Base-by-base conservation (phyloP, 192 early-diverging fungal genomes). In the Entrophospora sp. region DNA sequence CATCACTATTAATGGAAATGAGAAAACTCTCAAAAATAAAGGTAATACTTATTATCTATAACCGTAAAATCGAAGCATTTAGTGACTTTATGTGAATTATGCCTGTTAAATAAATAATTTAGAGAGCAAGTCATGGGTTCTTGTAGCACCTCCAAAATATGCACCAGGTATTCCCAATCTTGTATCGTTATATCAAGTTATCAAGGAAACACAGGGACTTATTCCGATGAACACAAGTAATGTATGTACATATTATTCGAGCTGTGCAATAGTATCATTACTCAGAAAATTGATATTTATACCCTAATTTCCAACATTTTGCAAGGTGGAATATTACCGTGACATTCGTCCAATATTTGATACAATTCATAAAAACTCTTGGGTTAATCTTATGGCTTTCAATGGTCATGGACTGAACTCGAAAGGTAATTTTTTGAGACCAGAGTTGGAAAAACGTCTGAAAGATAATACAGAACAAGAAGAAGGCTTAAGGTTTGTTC, bases 101-200 rank as follows among this genome's bases (percentile, higher is more conserved):
- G n/a, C n/a, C n/a, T n/a, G n/a, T n/a, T n/a, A n/a, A n/a, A n/a
- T 40, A 14, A 40, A 6, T 9, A 40, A 51, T 51, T 51, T 51
- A 51, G 48, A 51, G 48, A n/a, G 48, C 14, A 51, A 51, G 48
- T 51, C 48, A 51, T 51, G 48, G 48, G 48, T 51, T 25, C 48
- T 51, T 22, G 48, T 51, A n/a, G 48, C 48, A 51, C 48, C 48
- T 51, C 48, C 48, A 51, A 51, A 51, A n/a, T 51, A n/a, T 51
- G 48, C 48, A 51, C 48, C 48, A 51, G 48, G 48, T 51, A 51
- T 51, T 51, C 48, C n/a, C 48, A 51, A 51, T 25, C n/a, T 51
- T 8, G 20, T 51, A 51, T 25, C 48, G 18, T 25, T 51, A 25
- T 51, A 51, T 51, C 48, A 51, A 51, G 18, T 51, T 51, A 51